Evolutionary conservation across 164 flowering plant genomes (phyloP).

Genomic region (Vitis riparia): DNA sequence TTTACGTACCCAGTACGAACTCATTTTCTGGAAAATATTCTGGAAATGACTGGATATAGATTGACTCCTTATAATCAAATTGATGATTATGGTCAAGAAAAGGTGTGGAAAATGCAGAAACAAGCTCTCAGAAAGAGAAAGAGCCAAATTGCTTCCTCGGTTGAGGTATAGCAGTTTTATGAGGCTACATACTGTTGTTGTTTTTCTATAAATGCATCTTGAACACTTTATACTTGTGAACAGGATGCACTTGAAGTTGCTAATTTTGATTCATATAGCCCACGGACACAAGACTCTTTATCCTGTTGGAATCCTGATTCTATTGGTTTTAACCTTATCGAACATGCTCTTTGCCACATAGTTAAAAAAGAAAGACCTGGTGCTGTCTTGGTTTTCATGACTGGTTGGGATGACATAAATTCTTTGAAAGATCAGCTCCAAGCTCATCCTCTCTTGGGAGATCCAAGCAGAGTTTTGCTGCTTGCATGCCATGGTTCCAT

Average conservation of each 20-base stretch:
- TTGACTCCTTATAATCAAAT: slow-evolving; percentile 81
- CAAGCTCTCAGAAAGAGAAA: slow-evolving; percentile 78
- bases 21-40: slow-evolving; percentile 78
- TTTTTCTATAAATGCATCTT: background rate
- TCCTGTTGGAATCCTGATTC: slow-evolving; percentile 97
- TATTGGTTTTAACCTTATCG: slow-evolving; percentile 89
- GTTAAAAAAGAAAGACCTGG: slow-evolving; percentile 79
- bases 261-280: slow-evolving; percentile 56
- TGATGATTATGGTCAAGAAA: slow-evolving; percentile 96
- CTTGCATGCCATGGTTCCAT: slow-evolving; percentile 99
- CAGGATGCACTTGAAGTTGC: slow-evolving; percentile 84
- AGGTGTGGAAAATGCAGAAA: slow-evolving; percentile 86
- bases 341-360: slow-evolving; percentile 74
- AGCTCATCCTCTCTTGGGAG: slow-evolving; percentile 79
- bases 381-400: slow-evolving; percentile 94
- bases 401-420: slow-evolving; percentile 99
- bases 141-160: slow-evolving; percentile 83
- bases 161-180: slow-evolving; percentile 61
- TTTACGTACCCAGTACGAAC: slow-evolving; percentile 87
- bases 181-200: background rate
- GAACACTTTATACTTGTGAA: slow-evolving; percentile 4
- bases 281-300: slow-evolving; percentile 68
- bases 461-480: slow-evolving; percentile 71
- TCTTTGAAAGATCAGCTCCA: slow-evolving; percentile 88
- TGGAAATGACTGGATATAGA: slow-evolving; percentile 81